Conservation (phyloP, 1,284 basidiomycete species). For the Pascua sp. region DNA sequence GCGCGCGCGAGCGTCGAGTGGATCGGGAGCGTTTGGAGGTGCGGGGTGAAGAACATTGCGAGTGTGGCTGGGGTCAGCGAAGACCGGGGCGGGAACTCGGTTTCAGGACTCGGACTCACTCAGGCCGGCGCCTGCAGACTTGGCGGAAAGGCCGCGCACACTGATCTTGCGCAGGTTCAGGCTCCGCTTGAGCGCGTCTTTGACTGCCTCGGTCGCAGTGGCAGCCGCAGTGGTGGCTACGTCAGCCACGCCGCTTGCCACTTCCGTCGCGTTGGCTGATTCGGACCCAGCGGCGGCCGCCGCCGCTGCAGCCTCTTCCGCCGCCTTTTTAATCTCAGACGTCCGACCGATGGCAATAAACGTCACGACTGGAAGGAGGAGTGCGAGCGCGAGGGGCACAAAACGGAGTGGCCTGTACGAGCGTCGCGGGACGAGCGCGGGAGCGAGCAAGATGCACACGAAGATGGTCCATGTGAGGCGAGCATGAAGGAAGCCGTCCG, state of each 20-base stretch:
- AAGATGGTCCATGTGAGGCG: slow-evolving; percentile 40
- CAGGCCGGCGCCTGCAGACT: slow-evolving; percentile 39
- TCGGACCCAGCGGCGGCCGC: slow-evolving; percentile 35
- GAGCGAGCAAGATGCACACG: slow-evolving; percentile 35
- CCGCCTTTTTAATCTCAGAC: slow-evolving; percentile 42
- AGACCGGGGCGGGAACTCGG: not conserved
- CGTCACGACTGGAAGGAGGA: slow-evolving; percentile 43
- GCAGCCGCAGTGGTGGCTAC: not conserved
- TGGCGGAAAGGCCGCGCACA: slow-evolving; percentile 27
- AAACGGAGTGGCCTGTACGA: slow-evolving; percentile 27
- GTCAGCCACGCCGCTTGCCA: not conserved
- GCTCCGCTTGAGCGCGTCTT: not conserved
- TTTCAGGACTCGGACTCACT: slow-evolving; percentile 37
- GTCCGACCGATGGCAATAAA: slow-evolving; percentile 48
- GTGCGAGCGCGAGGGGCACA: slow-evolving; percentile 30
- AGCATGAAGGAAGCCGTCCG: slow-evolving; percentile 27
- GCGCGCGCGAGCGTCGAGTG: slow-evolving; percentile 40
- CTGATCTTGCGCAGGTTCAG: not conserved
- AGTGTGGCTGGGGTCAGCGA: slow-evolving; percentile 35
- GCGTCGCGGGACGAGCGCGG: slow-evolving; percentile 39
- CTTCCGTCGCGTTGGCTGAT: slow-evolving; percentile 1
- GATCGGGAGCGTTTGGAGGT: slow-evolving; percentile 46
- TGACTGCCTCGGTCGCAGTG: too few relatives aligned
- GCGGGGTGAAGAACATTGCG: slow-evolving; percentile 46
- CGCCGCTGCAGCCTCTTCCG: slow-evolving; percentile 15